These are phyloP conservation scores for Rhynchosporium agropyri DNA, from an alignment of 2,329 filamentous ascomycete genomes.

Conservation along the genomic window DNA sequence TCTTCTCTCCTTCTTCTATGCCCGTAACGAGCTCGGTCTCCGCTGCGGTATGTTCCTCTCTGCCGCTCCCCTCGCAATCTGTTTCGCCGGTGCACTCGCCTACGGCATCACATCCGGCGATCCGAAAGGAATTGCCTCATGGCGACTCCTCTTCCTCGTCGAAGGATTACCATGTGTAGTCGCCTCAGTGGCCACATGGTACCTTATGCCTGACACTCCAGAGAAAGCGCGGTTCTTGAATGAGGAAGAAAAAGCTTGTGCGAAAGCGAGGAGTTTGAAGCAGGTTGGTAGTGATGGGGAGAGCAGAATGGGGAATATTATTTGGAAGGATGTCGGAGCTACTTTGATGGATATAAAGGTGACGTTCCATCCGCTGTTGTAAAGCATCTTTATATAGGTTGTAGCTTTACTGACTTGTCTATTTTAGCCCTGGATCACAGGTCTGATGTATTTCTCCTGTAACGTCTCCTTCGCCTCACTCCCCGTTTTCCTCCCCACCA, in stretches of 20 bases:
- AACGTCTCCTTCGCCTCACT: conserved; percentile 68
- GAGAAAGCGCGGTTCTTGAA: conserved; percentile 53
- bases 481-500: conserved; percentile 65
- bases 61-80: conserved; percentile 66
- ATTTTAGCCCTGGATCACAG: conserved; percentile 16
- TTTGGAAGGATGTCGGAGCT: conserved; percentile 50
- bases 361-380: not conserved
- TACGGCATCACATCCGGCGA: conserved; percentile 69
- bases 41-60: conserved; percentile 71
- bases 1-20: conserved; percentile 52
- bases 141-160: conserved; percentile 67
- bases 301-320: conserved; percentile 51
- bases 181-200: conserved; percentile 57
- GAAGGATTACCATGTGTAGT: conserved; percentile 64
- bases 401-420: not conserved
- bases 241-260: conserved; percentile 52
- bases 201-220: conserved; percentile 56
- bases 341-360: conserved; percentile 51
- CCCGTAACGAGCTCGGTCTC: conserved; percentile 64
- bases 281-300: conserved; percentile 55
- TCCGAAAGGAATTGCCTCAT: conserved; percentile 51
- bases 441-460: conserved; percentile 41
- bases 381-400: too few relatives aligned
- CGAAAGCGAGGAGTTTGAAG: conserved; percentile 54
- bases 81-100: conserved; percentile 68